Evolutionary conservation across 163 green algal genomes (phyloP).

Genomic region (Chlorella variabilis): DNA sequence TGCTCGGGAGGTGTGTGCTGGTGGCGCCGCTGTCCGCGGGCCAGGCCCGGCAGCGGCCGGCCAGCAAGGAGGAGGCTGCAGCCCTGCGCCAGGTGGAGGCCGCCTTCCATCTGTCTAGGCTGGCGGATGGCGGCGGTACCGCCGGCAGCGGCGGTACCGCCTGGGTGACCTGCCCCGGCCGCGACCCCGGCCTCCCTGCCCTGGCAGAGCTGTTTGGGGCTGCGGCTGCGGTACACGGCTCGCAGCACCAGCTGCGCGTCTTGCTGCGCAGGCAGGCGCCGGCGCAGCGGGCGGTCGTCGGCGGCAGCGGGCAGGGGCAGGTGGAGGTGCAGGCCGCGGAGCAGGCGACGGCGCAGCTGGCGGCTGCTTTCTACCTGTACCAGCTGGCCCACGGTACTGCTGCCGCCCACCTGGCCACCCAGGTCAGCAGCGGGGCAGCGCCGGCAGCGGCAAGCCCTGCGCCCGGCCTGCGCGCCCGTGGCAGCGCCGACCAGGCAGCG

Average conservation of each 20-base stretch:
- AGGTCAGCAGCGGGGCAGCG: background rate
- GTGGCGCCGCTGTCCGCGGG: background rate
- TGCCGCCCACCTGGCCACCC: background rate
- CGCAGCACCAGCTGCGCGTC: background rate
- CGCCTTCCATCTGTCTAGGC: background rate
- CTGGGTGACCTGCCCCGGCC: background rate
- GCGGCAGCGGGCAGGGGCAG: background rate
- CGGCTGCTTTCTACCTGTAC: background rate
- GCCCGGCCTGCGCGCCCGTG: background rate
- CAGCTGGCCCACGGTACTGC: background rate
- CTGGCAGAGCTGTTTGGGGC: background rate
- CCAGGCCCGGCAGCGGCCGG: background rate
- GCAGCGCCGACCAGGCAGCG: background rate
- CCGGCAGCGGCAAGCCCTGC: background rate
- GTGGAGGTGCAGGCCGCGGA: background rate
- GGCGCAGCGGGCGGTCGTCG: background rate
- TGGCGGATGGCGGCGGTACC: background rate
- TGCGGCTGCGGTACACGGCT: background rate
- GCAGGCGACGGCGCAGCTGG: background rate
- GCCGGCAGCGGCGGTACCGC: background rate
- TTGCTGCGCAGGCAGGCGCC: background rate
- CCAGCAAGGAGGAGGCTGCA: background rate
- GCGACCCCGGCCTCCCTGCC: constrained; percentile 14
- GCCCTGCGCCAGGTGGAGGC: background rate
- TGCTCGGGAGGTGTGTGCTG: background rate